Evolutionary conservation across 768 basidiomycete genomes (phyloP), one percentile per base, ranked within the genome.

Genomic region (Infundibulicybe gibba): DNA sequence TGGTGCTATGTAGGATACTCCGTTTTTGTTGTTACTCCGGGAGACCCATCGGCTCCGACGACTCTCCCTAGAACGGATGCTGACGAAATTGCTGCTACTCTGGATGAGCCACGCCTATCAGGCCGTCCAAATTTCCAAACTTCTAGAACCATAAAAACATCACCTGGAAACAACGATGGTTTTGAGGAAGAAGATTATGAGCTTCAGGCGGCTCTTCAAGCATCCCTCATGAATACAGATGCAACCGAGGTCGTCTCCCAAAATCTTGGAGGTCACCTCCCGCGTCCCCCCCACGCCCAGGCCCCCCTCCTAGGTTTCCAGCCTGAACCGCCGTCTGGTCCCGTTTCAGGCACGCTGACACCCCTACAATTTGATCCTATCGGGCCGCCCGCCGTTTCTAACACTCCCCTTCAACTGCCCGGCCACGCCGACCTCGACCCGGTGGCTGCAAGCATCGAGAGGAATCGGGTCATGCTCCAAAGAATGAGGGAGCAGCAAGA

Each of bases 161-260:
- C 40, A 32, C 33, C 33, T 51, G 43, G 17, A 31, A 48, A 40
- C 15, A 50, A 65, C 1, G 68, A 67, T 35, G 77, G 70, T 2
- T 66, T 87, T 39, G 91, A 88, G 49, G 87, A 91, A 52, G 92
- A 93, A 58, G 93, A 97, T 61, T 76, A 83, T 55, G 89, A 91
- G 48, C 76, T 95, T 2, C 94, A 97, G 61, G 87, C 83, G 5
- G 93, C 89, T 0, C 68, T 94, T 41, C 90, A 90, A 56, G 92
- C 90, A 2, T 93, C 90, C 3, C 66, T 94, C 37, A 68, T 70
- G 58, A 62, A 25, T 25, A 3, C 25, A 25, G 25, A 25, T 8
- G 25, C 25, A 8, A 25, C 8, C 8, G 25, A 8, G 25, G 8
- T 25, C 3, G 8, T 54, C 56, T 41, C 35, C 3, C 14, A 19